These are phyloP conservation scores for Suhomyces choctaworum DNA, from an alignment of 1,139 yeast species.

Conservation along the genomic window DNA sequence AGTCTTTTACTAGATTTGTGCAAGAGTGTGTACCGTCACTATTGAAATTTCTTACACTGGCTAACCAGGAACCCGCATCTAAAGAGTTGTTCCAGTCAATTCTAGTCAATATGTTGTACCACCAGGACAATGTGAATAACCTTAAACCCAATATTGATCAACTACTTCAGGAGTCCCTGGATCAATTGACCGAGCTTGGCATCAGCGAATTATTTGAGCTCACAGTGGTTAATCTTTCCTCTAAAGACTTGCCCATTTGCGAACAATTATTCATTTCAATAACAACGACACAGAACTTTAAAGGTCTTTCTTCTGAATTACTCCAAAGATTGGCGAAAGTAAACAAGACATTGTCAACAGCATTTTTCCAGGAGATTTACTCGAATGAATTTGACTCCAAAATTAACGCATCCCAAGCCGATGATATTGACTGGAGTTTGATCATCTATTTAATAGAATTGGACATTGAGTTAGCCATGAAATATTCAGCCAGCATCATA, in stretches of 20 bases:
- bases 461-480: constrained; percentile 53
- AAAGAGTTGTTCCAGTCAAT: constrained; percentile 5
- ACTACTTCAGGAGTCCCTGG: constrained; percentile 17
- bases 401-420: constrained; percentile 2
- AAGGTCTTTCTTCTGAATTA: constrained; percentile 37
- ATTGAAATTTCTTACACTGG: constrained; percentile 9
- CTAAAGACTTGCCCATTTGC: constrained; percentile 32
- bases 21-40: constrained; percentile 18
- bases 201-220: constrained; percentile 28
- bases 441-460: constrained; percentile 45
- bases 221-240: constrained; percentile 26
- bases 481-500: constrained; percentile 31
- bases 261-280: constrained; percentile 47
- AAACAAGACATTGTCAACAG: constrained; percentile 50
- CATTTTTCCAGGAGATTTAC: constrained; percentile 42
- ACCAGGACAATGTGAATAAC: constrained; percentile 18
- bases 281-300: constrained; percentile 26
- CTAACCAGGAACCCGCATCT: neutral
- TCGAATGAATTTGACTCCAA: constrained; percentile 26
- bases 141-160: constrained; percentile 23
- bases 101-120: constrained; percentile 19
- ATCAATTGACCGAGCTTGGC: constrained; percentile 14
- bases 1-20: constrained; percentile 29
- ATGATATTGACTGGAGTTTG: constrained; percentile 42
- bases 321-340: constrained; percentile 36